phyloP scores from a whole-genome alignment of 1,139 yeast genomes.

The Nakaseomyces uthaithaninus region DNA sequence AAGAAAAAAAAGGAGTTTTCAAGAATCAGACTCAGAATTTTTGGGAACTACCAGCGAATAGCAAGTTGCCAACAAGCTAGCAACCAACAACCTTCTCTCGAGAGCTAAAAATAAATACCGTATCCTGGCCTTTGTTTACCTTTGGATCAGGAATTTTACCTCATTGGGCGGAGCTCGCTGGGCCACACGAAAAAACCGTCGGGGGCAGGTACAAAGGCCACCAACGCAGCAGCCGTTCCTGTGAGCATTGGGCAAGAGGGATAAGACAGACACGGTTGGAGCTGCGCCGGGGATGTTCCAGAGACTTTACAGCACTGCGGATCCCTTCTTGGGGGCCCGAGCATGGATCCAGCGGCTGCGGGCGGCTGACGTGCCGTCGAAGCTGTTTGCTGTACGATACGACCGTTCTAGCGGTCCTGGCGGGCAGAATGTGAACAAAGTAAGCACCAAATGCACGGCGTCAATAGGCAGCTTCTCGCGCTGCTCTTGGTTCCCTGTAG shows the following conservation, averaged over 20 bases:
- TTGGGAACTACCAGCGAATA: no score
- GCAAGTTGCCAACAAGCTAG: no score
- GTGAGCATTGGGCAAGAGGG: no score
- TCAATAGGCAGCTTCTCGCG: constrained; percentile 45
- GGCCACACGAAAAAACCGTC: no score
- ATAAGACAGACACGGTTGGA: no score
- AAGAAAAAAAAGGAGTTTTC: no score
- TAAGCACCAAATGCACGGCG: constrained; percentile 71
- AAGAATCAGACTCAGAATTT: no score
- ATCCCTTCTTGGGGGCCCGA: constrained; percentile 11
- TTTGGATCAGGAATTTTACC: constrained; percentile 4
- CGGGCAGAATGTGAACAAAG: constrained; percentile 88
- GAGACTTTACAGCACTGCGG: not conserved
- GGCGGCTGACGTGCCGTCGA: constrained; percentile 40
- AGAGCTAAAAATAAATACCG: not conserved
- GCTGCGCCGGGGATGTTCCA: not conserved
- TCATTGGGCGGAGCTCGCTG: not conserved
- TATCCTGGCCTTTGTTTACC: not conserved
- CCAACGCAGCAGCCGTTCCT: no score
- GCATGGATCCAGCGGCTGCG: constrained; percentile 41
- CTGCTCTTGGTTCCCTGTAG: constrained; percentile 57
- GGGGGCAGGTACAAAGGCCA: no score
- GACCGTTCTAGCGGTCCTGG: constrained; percentile 88
- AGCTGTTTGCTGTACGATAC: constrained; percentile 45
- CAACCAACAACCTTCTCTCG: no score